Evolutionary conservation across 352 stramenopile species (phyloP).

Genomic region (Phytophthora chlamydospora): DNA sequence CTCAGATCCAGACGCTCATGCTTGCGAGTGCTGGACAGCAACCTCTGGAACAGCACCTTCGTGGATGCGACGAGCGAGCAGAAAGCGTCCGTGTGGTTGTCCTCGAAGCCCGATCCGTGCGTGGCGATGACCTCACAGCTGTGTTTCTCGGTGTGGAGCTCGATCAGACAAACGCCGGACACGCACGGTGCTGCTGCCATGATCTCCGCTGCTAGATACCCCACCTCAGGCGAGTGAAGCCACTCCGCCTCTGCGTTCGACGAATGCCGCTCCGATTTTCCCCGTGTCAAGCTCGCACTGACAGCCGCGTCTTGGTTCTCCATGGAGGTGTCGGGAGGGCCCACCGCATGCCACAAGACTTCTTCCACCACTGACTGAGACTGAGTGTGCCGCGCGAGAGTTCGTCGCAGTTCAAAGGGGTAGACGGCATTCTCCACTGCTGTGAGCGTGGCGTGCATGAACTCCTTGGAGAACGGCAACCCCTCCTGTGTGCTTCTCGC

Average conservation of each 20-base stretch:
- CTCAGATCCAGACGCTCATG: constrained; percentile 49
- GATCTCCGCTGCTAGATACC: constrained; percentile 38
- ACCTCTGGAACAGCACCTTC: constrained; percentile 35
- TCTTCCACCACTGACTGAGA: constrained; percentile 43
- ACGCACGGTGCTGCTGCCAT: constrained; percentile 26
- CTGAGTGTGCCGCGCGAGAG: constrained; percentile 30
- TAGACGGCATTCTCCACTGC: constrained; percentile 76
- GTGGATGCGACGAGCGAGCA: constrained; percentile 18
- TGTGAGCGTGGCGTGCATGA: constrained; percentile 58
- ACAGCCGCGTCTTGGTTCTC: constrained; percentile 9
- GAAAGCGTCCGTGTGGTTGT: constrained; percentile 13
- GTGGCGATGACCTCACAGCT: constrained; percentile 40
- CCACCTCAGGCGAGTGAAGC: constrained; percentile 43
- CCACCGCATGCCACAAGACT: constrained; percentile 43
- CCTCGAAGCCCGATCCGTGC: constrained; percentile 24
- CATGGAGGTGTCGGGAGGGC: constrained; percentile 18
- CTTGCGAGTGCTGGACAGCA: constrained; percentile 48
- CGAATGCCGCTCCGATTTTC: constrained; percentile 10
- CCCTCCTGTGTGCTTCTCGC: constrained; percentile 50
- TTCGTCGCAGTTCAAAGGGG: constrained; percentile 61
- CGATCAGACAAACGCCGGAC: constrained; percentile 54
- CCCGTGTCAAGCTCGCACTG: constrained; percentile 1
- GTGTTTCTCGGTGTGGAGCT: constrained; percentile 49
- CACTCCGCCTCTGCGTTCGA: constrained; percentile 34
- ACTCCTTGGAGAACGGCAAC: constrained; percentile 52